These are phyloP conservation scores for Phylloporus sp. DNA, from an alignment of 768 basidiomycete genomes.

Conservation along the genomic window DNA sequence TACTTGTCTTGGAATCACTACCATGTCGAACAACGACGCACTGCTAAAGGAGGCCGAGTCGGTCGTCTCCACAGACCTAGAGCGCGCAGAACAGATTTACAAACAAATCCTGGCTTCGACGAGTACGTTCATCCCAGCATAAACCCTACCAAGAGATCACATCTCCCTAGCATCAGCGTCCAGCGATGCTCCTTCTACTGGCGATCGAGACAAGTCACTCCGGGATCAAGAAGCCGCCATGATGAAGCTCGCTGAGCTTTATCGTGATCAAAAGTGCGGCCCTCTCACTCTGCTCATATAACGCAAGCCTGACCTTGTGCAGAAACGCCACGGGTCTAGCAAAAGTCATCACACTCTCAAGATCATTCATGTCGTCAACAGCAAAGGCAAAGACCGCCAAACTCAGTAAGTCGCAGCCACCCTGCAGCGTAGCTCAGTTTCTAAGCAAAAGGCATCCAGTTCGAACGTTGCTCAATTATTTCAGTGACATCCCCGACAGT, in stretches of 20 bases:
- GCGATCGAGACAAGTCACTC: constrained; percentile 54
- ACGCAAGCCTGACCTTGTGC: constrained; percentile 2
- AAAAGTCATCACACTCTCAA: constrained; percentile 77
- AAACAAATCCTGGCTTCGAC: constrained; percentile 55
- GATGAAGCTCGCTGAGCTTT: constrained; percentile 80
- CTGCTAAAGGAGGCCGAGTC: constrained; percentile 49
- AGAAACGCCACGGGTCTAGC: constrained; percentile 86
- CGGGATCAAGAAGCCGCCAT: constrained; percentile 84
- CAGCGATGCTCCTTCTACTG: constrained; percentile 32
- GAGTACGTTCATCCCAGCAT: constrained; percentile 21
- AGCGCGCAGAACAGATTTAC: constrained; percentile 71
- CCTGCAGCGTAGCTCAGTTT: neutral
- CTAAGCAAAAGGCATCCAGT: constrained; percentile 43
- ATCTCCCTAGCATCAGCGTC: constrained; percentile 25
- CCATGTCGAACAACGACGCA: constrained; percentile 25
- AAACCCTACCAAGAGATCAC: neutral
- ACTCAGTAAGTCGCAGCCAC: constrained; percentile 53
- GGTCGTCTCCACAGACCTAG: constrained; percentile 43
- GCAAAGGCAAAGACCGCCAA: constrained; percentile 98
- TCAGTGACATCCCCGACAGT: constrained; percentile 72
- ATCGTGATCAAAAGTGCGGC: constrained; percentile 77
- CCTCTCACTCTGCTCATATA: neutral
- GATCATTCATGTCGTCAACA: constrained; percentile 87
- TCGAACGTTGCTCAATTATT: constrained; percentile 90
- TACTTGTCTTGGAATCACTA: neutral